These are phyloP conservation scores for Penicillium paneum DNA, from an alignment of 2,329 filamentous ascomycete species.

Conservation along the genomic window DNA sequence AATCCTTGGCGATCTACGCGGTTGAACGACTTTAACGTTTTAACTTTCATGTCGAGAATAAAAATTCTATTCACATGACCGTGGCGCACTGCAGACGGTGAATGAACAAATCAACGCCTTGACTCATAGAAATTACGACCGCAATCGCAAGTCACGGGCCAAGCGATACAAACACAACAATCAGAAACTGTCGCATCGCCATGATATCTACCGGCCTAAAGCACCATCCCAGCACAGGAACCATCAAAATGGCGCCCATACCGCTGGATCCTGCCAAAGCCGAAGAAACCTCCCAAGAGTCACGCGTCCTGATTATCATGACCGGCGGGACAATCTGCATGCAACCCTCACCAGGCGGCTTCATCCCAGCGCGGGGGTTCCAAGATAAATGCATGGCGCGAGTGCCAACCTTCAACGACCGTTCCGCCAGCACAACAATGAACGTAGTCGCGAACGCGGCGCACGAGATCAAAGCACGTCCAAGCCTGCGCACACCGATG, in stretches of 20 bases:
- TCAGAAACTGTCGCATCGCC: not conserved
- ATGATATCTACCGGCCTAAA: conserved; percentile 2
- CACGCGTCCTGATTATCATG: conserved; percentile 82
- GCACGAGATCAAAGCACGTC: conserved; percentile 52
- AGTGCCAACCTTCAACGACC: conserved; percentile 81
- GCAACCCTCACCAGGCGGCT: conserved; percentile 74
- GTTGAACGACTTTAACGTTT: not conserved
- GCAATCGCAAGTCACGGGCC: not conserved
- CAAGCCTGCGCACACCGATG: conserved; percentile 72
- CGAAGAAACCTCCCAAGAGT: conserved; percentile 57
- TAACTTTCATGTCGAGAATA: not conserved
- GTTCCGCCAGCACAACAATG: conserved; percentile 55
- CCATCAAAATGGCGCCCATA: conserved; percentile 21
- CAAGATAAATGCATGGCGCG: conserved; percentile 78
- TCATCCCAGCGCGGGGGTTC: conserved; percentile 77
- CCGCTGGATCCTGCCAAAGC: conserved; percentile 22
- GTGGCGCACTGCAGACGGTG: not conserved
- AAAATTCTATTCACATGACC: conserved; percentile 8
- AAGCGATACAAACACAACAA: not conserved
- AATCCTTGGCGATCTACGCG: conserved; percentile 1
- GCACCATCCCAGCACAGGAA: not conserved
- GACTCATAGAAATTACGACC: not conserved
- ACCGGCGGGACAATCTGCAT: conserved; percentile 84
- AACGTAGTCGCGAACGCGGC: conserved; percentile 54
- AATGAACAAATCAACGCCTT: conserved; percentile 6